Evolutionary conservation across 371 early-diverging fungal species (phyloP).

Genomic region (Apophysomyces variabilis): DNA sequence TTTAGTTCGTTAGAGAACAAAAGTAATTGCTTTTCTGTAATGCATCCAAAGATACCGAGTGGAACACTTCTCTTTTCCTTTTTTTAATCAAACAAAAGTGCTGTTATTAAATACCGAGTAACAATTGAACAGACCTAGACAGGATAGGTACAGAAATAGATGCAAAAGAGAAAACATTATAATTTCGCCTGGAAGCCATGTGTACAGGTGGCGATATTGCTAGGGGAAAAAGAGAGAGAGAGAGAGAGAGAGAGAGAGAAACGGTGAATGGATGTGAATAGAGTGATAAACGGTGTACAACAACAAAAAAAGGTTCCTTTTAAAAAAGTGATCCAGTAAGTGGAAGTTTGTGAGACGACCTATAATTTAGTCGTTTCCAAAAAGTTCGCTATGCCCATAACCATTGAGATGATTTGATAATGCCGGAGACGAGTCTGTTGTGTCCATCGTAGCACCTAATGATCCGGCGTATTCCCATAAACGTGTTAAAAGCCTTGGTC

Average conservation of each 20-base stretch:
- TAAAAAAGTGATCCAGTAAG: not conserved
- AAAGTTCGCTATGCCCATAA: not conserved
- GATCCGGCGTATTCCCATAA: slow-evolving; percentile 44
- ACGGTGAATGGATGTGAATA: not conserved
- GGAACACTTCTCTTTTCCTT: not conserved
- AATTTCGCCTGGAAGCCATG: not conserved
- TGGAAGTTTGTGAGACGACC: no score
- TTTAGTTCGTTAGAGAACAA: not conserved
- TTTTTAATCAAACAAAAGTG: not conserved
- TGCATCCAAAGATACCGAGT: not conserved
- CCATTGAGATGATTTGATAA: not conserved
- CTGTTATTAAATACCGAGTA: not conserved
- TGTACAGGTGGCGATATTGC: not conserved
- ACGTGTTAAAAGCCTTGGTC: slow-evolving; percentile 35
- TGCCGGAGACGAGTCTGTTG: not conserved
- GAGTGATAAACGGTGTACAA: not conserved
- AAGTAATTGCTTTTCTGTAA: no score
- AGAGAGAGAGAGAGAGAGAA: not conserved
- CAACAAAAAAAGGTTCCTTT: not conserved
- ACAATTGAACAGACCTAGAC: not conserved
- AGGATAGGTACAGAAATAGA: slow-evolving; percentile 5
- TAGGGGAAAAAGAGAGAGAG: not conserved
- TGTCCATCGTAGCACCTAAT: not conserved
- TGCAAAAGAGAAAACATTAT: not conserved
- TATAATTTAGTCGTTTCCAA: not conserved